Conservation (phyloP, 345 rosid species). For the Aquilaria yunnanensis region DNA sequence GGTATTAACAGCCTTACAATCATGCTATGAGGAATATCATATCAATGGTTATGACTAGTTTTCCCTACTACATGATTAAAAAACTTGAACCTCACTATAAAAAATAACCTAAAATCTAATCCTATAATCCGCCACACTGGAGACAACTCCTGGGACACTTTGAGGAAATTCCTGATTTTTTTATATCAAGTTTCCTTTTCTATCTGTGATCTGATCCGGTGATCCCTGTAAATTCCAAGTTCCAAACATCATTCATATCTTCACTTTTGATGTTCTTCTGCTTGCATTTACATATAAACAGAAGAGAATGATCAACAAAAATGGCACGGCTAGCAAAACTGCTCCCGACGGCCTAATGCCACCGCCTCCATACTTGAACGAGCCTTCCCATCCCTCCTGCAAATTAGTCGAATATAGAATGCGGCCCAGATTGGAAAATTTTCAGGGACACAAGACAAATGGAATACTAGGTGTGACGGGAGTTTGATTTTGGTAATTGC, state of each 20-base stretch:
- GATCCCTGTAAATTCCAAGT: conserved; percentile 17
- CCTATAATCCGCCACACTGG: too few relatives aligned
- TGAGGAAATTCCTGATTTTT: too few relatives aligned
- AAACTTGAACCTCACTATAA: too few relatives aligned
- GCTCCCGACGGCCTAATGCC: conserved; percentile 33
- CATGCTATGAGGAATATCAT: too few relatives aligned
- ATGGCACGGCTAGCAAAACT: conserved; percentile 25
- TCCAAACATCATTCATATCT: conserved; percentile 34
- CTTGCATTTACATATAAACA: conserved; percentile 54
- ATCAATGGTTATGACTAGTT: too few relatives aligned
- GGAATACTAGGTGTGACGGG: too few relatives aligned
- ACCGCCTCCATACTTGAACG: conserved; percentile 26
- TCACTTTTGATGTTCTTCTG: conserved; percentile 66
- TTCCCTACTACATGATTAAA: too few relatives aligned
- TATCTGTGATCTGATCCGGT: conserved; percentile 8
- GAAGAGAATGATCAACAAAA: conserved; percentile 32
- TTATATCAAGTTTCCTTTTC: neutral
- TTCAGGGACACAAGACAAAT: too few relatives aligned
- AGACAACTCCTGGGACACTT: too few relatives aligned
- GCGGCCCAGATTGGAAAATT: neutral
- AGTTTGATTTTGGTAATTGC: too few relatives aligned
- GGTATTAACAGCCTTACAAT: too few relatives aligned
- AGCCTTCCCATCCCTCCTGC: conserved; percentile 39
- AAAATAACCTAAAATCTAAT: too few relatives aligned
- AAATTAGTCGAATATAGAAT: conserved; percentile 9